Conservation (phyloP, 2,329 filamentous ascomycete species). For the Cladosporium cucumerinum region DNA sequence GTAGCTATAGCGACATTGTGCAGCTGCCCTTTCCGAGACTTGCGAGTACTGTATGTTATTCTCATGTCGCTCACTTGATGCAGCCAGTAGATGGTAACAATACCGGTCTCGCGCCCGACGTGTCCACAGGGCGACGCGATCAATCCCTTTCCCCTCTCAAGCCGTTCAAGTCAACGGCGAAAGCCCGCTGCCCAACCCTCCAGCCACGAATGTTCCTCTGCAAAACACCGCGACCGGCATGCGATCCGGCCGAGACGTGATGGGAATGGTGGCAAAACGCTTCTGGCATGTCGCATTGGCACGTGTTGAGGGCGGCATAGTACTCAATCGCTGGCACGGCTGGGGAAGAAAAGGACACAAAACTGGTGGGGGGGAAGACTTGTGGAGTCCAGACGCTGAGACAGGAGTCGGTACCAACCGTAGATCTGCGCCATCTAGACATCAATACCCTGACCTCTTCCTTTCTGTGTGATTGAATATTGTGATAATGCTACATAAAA, state of each 20-base stretch:
- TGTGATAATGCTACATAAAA: conserved; percentile 6
- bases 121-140: background rate
- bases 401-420: background rate
- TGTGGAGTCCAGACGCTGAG: background rate
- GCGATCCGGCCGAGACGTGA: background rate
- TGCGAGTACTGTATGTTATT: background rate
- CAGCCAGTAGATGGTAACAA: background rate
- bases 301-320: background rate
- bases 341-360: background rate
- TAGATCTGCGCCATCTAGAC: conserved; percentile 13
- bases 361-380: background rate
- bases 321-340: background rate
- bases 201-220: background rate
- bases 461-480: background rate
- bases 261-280: background rate
- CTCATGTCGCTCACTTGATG: background rate
- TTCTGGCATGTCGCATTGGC: background rate
- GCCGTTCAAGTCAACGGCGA: conserved; percentile 1
- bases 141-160: background rate
- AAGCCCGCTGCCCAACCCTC: background rate
- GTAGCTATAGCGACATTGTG: conserved; percentile 8
- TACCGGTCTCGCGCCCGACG: background rate
- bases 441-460: background rate
- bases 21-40: background rate
- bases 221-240: background rate